Evolutionary conservation across 1,284 basidiomycete genomes (phyloP), one percentile per base, ranked within the genome.

Genomic region (Boletus holoroseus): DNA sequence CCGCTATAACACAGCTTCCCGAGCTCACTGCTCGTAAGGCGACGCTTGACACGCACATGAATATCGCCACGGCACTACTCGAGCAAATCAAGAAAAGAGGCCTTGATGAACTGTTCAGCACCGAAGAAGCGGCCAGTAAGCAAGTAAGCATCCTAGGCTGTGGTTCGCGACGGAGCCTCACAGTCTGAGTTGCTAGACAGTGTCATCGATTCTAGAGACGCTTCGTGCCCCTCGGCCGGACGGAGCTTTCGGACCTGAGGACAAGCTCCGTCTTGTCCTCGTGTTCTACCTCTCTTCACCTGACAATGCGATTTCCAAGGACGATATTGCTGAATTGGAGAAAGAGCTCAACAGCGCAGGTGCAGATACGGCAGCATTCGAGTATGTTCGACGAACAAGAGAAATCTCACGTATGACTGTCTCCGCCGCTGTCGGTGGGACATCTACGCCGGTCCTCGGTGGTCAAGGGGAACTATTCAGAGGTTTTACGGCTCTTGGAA

Each of bases 11-110:
- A 0, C 93, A 94, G 51, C 76, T 99, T n/a, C 96, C 96, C 1
- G 95, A 99, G 68, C 76, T 99, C 39, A 98, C 95, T 3, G 94
- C 95, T 16, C 81, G 96, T 39, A 99, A 99, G 63, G 87, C 92
- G 41, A 95, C 91, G 2, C 79, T 99, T 31, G 96, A 99, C 68
- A 94, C 95, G 1, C 95, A 99, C 59, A 99, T 99, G 94, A 98
- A 99, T 72, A 97, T 99, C 50, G 96, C 96, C 30, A 98, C 95
- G 3, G 88, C 95, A 7, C 73, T 99, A 13, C 73, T 99, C 27
- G 94, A 96, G 67, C 87, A 97, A 18, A 98, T 99, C 75, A 98
- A 98, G 74, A 84, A 86, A 57, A 83, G 96, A 41, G 93, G 92
- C 6, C 76, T 99, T 22, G 96, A 99, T 68, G 95, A 95, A 60